Evolutionary conservation across 2,329 filamentous ascomycete genomes (phyloP).

Genomic region (Stachybotrys chartarum): DNA sequence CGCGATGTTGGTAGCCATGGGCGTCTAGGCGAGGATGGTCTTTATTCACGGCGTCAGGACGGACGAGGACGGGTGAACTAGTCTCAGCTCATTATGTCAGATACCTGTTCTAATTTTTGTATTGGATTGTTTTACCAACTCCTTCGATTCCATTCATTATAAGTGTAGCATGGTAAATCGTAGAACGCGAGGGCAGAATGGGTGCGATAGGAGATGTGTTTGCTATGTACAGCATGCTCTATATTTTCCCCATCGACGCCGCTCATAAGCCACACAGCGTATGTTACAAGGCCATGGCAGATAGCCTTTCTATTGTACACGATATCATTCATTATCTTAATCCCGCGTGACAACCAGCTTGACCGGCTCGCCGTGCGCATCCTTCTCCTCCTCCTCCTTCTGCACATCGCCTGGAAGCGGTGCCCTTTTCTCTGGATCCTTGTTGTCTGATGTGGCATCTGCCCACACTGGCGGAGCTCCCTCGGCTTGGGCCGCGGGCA

Average conservation of each 20-base stretch:
- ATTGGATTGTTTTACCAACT: not conserved
- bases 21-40: not conserved
- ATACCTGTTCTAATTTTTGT: not conserved
- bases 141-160: not conserved
- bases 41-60: not conserved
- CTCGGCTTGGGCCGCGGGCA: not conserved
- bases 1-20: not conserved
- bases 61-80: not conserved
- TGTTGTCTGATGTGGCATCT: constrained; percentile 22
- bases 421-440: constrained; percentile 10
- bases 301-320: constrained; percentile 8
- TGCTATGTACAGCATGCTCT: not conserved
- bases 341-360: not conserved
- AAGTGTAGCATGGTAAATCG: no score
- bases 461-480: constrained; percentile 11
- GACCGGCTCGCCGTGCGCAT: constrained; percentile 2
- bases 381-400: constrained; percentile 10
- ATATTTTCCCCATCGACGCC: not conserved
- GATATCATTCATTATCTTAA: not conserved
- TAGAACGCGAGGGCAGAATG: not conserved
- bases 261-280: not conserved
- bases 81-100: not conserved
- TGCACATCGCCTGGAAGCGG: constrained; percentile 7
- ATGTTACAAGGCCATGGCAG: not conserved
- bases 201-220: not conserved